These are phyloP conservation scores for Thelephora ganbajun DNA, from an alignment of 768 basidiomycete genomes.

Conservation along the genomic window DNA sequence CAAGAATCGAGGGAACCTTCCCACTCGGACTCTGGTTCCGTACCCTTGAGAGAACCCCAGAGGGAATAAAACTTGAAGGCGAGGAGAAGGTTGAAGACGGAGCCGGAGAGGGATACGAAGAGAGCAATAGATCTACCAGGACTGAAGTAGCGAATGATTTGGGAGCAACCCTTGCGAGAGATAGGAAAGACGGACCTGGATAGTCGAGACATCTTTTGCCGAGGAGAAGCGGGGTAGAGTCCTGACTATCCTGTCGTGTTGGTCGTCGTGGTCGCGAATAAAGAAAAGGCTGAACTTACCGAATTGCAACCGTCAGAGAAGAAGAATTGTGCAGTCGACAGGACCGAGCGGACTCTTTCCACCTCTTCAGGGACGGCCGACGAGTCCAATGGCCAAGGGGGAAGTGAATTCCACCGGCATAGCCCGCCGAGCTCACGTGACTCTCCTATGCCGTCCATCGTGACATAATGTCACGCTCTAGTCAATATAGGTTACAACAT, in stretches of 20 bases:
- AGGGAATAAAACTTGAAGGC: slow-evolving; percentile 26
- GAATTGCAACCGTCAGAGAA: too few relatives aligned
- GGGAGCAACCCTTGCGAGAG: neutral
- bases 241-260: neutral
- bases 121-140: slow-evolving; percentile 21
- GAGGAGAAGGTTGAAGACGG: slow-evolving; percentile 25
- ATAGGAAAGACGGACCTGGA: neutral
- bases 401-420: too few relatives aligned
- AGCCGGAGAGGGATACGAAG: slow-evolving; percentile 24
- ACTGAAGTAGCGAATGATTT: neutral
- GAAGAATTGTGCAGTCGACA: too few relatives aligned
- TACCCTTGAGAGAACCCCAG: slow-evolving; percentile 27
- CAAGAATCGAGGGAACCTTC: slow-evolving; percentile 26
- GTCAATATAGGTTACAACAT: too few relatives aligned
- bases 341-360: too few relatives aligned
- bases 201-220: neutral
- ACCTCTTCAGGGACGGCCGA: too few relatives aligned
- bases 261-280: too few relatives aligned
- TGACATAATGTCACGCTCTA: too few relatives aligned
- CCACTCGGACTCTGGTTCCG: slow-evolving; percentile 38
- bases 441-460: too few relatives aligned
- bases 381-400: too few relatives aligned
- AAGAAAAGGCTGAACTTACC: too few relatives aligned
- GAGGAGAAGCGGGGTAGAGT: neutral
- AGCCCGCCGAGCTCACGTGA: too few relatives aligned